Evolutionary conservation across 257 asterid genomes (phyloP).

Genomic region (Buddleja alternifolia): DNA sequence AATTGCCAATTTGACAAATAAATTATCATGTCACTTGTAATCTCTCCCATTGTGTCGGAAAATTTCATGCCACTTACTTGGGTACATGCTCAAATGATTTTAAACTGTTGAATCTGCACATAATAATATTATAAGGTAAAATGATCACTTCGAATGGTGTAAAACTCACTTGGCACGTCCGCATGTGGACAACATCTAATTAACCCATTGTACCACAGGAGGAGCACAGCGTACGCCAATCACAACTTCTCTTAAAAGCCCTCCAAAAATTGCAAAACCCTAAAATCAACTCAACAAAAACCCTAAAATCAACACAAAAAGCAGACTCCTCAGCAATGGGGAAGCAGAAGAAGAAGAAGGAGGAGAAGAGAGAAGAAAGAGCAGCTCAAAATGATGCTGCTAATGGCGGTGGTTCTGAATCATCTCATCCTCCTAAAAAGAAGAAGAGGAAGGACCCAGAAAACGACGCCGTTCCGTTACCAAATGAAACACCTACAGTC

Average conservation of each 20-base stretch:
- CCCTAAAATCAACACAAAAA: conserved; percentile 20
- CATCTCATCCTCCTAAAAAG: conserved; percentile 34
- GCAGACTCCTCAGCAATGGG: too few relatives aligned
- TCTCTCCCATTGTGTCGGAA: too few relatives aligned
- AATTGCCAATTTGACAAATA: too few relatives aligned
- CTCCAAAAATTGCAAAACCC: conserved; percentile 23
- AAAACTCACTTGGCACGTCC: too few relatives aligned
- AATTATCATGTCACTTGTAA: too few relatives aligned
- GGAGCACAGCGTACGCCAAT: neutral
- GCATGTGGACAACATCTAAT: too few relatives aligned
- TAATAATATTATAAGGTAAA: too few relatives aligned
- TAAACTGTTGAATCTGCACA: too few relatives aligned
- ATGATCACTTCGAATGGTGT: too few relatives aligned
- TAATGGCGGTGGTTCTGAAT: conserved; percentile 47
- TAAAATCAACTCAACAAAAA: conserved; percentile 16
- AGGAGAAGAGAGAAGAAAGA: conserved; percentile 51
- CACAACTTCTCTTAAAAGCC: neutral
- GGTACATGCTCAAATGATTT: too few relatives aligned
- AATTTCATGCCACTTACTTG: too few relatives aligned
- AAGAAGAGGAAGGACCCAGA: conserved; percentile 55
- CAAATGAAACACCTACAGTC: conserved; percentile 55
- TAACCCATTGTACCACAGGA: conserved; percentile 8
- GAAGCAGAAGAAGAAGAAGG: conserved; percentile 61
- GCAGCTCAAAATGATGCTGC: conserved; percentile 26
- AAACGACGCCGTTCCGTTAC: conserved; percentile 29